Percentiles rank a stretch among this genome's conserved stretches.
phyloP scores from a whole-genome alignment of 345 rosid species.

The Anacardium occidentale region DNA sequence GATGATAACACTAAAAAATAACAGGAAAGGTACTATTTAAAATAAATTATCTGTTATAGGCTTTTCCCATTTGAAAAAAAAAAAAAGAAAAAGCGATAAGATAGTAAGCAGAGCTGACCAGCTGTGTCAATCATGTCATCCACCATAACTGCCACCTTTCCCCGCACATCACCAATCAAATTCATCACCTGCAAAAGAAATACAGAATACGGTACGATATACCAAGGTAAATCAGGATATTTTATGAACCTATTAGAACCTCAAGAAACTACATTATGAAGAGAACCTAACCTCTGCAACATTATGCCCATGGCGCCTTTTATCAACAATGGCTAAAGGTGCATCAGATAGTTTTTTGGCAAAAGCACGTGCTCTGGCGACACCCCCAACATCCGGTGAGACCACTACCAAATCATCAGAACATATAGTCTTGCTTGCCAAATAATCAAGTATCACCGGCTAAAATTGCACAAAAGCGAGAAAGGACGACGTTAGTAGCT shows the following conservation, averaged over 20 bases:
- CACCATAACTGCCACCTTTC: constrained; percentile 96
- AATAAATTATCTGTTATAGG: constrained; percentile 4
- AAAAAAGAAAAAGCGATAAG: background rate
- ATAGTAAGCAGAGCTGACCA: constrained; percentile 42
- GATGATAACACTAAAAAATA: background rate
- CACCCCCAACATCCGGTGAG: constrained; percentile 99
- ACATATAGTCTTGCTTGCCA: constrained; percentile 87
- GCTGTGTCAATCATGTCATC: constrained; percentile 99
- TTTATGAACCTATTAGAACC: background rate
- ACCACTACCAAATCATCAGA: constrained; percentile 90
- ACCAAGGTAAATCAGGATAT: background rate
- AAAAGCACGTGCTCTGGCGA: constrained; percentile 92
- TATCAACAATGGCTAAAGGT: constrained; percentile 96
- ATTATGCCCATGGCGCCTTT: constrained; percentile 95
- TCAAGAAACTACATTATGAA: constrained; percentile 2
- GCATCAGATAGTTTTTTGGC: constrained; percentile 96
- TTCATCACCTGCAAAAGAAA: constrained; percentile 77
- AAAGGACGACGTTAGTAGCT: background rate
- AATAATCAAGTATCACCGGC: constrained; percentile 98
- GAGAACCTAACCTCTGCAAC: constrained; percentile 75
- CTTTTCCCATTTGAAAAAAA: background rate
- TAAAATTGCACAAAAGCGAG: constrained; percentile 30
- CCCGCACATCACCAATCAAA: constrained; percentile 93
- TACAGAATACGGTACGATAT: background rate
- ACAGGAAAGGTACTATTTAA: background rate